Conservation (phyloP, 1,284 basidiomycete genomes). For the Irpex sp. region DNA sequence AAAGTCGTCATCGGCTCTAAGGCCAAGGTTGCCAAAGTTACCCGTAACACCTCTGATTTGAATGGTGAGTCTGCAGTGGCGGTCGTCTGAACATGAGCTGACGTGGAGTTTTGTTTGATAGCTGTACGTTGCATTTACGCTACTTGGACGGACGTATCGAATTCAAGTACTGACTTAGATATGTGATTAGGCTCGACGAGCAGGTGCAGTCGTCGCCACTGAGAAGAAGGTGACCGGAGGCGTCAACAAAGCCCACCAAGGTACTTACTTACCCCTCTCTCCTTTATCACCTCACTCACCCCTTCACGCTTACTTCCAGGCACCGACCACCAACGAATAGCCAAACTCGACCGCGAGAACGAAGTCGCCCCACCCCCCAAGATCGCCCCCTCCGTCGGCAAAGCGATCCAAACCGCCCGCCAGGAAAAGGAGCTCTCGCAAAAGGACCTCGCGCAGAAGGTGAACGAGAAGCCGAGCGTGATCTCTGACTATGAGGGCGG, state of each 20-base stretch:
- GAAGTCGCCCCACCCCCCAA: conserved; percentile 95
- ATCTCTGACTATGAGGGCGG: conserved; percentile 90
- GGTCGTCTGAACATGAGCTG: not conserved
- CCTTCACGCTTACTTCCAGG: conserved; percentile 39
- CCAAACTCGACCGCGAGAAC: conserved; percentile 92
- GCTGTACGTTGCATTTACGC: not conserved
- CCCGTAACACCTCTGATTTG: conserved; percentile 64
- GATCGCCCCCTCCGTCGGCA: conserved; percentile 76
- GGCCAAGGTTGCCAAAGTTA: conserved; percentile 64
- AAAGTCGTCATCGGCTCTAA: conserved; percentile 79
- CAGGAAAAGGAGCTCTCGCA: conserved; percentile 80
- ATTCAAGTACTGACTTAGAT: not conserved
- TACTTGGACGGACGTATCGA: not conserved
- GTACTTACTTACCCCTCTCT: conserved; percentile 32
- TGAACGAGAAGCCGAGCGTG: conserved; percentile 88
- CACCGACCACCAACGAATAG: conserved; percentile 91
- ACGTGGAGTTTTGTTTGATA: not conserved
- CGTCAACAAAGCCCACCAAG: conserved; percentile 69
- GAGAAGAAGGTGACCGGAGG: conserved; percentile 73
- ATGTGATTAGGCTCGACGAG: conserved; percentile 55
- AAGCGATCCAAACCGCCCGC: conserved; percentile 85
- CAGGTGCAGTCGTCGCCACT: conserved; percentile 69
- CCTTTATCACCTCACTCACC: not conserved
- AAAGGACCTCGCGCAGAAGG: conserved; percentile 91
- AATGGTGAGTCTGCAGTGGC: conserved; percentile 52